Evolutionary conservation across 1,139 yeast species (phyloP).

Genomic region (Magnusiomyces clavatus): DNA sequence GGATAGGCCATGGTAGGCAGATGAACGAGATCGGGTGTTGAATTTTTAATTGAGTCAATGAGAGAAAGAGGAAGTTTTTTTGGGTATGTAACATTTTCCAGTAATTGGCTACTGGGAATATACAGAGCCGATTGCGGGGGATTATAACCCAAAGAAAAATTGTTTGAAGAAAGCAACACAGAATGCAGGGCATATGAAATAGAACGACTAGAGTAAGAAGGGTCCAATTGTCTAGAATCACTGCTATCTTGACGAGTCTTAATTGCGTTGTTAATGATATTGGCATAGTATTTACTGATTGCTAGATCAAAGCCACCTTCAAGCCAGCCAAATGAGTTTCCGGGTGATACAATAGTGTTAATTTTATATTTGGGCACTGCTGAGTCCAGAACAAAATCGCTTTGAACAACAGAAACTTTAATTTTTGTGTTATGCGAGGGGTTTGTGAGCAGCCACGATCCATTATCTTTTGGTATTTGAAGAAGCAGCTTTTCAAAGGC

Average conservation of each 20-base stretch:
- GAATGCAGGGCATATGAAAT: too few relatives aligned
- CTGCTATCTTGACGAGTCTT: too few relatives aligned
- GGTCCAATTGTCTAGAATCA: too few relatives aligned
- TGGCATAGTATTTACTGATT: conserved; percentile 33
- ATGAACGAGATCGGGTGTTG: conserved; percentile 34
- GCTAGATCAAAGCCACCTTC: conserved; percentile 48
- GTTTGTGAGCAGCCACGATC: not conserved
- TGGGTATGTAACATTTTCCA: not conserved
- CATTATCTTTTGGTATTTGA: conserved; percentile 11
- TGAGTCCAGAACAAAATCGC: not conserved
- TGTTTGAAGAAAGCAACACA: too few relatives aligned
- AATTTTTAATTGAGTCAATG: too few relatives aligned
- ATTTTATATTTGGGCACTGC: conserved; percentile 7
- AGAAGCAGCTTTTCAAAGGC: conserved; percentile 6
- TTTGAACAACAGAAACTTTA: not conserved
- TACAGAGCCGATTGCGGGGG: conserved; percentile 28
- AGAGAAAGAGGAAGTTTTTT: too few relatives aligned
- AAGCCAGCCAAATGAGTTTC: conserved; percentile 44
- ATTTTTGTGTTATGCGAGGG: not conserved
- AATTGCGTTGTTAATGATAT: not conserved
- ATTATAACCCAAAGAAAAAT: conserved; percentile 28
- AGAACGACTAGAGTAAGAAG: too few relatives aligned
- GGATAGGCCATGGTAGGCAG: conserved; percentile 42
- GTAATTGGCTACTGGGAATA: not conserved
- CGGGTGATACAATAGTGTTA: conserved; percentile 43